Conservation (phyloP, 2,329 filamentous ascomycete genomes). For the Hymenoscyphus linearis region DNA sequence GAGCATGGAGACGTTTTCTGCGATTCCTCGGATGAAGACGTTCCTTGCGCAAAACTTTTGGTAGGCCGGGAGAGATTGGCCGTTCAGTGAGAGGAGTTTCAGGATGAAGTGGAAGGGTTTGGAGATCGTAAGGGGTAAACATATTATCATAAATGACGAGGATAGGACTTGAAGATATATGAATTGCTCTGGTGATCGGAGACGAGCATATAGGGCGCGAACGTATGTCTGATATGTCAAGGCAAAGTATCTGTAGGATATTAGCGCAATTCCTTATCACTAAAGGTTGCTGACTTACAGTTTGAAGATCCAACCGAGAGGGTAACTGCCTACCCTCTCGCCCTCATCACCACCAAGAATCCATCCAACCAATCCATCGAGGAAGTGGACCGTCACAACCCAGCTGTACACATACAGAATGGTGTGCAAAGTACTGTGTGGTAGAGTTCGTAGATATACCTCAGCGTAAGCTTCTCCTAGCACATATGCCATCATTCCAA, state of each 20-base stretch:
- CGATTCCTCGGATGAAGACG: slow-evolving; percentile 61
- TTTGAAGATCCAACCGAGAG: slow-evolving; percentile 67
- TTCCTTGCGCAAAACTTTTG: slow-evolving; percentile 62
- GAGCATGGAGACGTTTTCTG: slow-evolving; percentile 65
- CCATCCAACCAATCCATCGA: slow-evolving; percentile 62
- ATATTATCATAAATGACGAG: slow-evolving; percentile 55
- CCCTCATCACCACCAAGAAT: slow-evolving; percentile 61
- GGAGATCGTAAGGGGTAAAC: slow-evolving; percentile 61
- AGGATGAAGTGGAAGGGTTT: slow-evolving; percentile 51
- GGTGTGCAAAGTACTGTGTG: slow-evolving; percentile 61
- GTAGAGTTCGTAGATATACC: slow-evolving; percentile 61
- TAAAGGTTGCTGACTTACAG: slow-evolving; percentile 44
- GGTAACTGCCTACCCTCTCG: slow-evolving; percentile 63
- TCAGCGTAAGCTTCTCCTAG: slow-evolving; percentile 66
- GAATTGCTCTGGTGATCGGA: slow-evolving; percentile 61
- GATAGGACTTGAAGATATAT: slow-evolving; percentile 60
- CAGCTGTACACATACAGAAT: slow-evolving; percentile 67
- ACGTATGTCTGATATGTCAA: slow-evolving; percentile 69
- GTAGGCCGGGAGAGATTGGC: slow-evolving; percentile 56
- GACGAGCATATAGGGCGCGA: slow-evolving; percentile 61
- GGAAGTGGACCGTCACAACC: slow-evolving; percentile 60
- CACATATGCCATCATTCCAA: slow-evolving; percentile 60
- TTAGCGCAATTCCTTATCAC: slow-evolving; percentile 5
- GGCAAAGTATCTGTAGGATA: slow-evolving; percentile 48
- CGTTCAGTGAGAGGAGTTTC: slow-evolving; percentile 48